Base-by-base conservation (phyloP, 352 stramenopile genomes). In the Phytophthora boehmeriae region DNA sequence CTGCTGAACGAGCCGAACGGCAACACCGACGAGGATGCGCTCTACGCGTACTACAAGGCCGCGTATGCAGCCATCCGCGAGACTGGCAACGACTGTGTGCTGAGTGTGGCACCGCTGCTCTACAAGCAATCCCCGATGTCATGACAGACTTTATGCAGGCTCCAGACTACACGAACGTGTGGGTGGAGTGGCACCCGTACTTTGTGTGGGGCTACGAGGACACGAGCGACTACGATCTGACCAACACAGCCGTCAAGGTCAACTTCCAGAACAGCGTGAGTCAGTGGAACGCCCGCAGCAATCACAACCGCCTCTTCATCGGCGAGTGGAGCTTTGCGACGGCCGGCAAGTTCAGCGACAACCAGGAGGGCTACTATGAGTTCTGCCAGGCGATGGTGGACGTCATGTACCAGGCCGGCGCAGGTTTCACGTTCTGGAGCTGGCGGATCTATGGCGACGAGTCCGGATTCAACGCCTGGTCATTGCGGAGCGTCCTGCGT, bases 181-280 rank as follows among this genome's bases (percentile, higher is more conserved):
- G 85, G 85, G 73, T 90, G 51, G 85, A 93, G 49, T 93, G 82
- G 82, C 85, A 93, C 50, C 78, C 65, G 35, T 93, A 93, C 68
- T 91, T 92, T 43, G 67, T 93, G 9, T 93, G 82, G 85, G 85
- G 85, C 52, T 90, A 83, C 67, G 77, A 91, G 45, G 19, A 76
- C 5, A 63, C 64, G 13, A 78, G 63, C 19, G 80, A 90, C 19
- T 59, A 70, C 5, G 68, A 86, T 8, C 23, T 93, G 16, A 61
- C 87, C 32, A 73, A 75, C 46, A 55, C 64, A 19, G 54, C 73
- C 2, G 74, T 90, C 22, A 77, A 65, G 13, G 45, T 73, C 20
- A 80, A 71, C 34, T 86, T 63, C 63, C 69, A 47, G 71, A 68
- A 36, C 73, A 85, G 36, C 32, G 78, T 46, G 44, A 61, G 30